phyloP scores from a whole-genome alignment of 345 rosid species.

The Isatis tinctoria region DNA sequence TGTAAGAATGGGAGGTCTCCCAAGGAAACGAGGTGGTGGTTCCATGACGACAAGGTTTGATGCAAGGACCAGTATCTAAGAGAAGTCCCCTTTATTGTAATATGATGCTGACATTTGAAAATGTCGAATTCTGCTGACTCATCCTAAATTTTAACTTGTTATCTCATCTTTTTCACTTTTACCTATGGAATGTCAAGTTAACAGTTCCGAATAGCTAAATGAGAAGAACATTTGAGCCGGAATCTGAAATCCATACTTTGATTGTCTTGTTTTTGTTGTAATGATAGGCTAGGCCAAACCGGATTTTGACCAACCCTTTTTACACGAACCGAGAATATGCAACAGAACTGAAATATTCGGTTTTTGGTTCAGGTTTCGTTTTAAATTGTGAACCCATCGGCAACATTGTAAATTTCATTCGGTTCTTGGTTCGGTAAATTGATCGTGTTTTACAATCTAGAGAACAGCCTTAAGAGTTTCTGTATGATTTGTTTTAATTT shows the following conservation, averaged over 20 bases:
- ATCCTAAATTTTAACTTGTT: not conserved
- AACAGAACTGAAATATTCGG: too few species aligned
- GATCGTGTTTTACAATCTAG: too few species aligned
- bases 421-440: too few species aligned
- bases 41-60: slow-evolving; percentile 90
- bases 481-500: too few species aligned
- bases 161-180: not conserved
- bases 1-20: slow-evolving; percentile 96
- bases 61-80: not conserved
- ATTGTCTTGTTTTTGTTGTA: not conserved
- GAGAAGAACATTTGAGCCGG: not conserved
- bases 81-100: slow-evolving; percentile 4
- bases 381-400: too few species aligned
- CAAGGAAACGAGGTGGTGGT: slow-evolving; percentile 99
- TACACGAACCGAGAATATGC: too few species aligned
- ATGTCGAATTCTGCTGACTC: not conserved
- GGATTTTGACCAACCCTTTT: not conserved
- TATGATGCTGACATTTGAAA: slow-evolving; percentile 3
- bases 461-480: too few species aligned
- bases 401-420: too few species aligned
- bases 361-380: too few species aligned
- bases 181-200: not conserved
- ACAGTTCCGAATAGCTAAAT: not conserved
- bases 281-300: not conserved
- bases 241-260: not conserved